Evolutionary conservation across 1,139 yeast species (phyloP), one percentile per base, ranked within the genome.

Genomic region (Debaryomyces coudertii): DNA sequence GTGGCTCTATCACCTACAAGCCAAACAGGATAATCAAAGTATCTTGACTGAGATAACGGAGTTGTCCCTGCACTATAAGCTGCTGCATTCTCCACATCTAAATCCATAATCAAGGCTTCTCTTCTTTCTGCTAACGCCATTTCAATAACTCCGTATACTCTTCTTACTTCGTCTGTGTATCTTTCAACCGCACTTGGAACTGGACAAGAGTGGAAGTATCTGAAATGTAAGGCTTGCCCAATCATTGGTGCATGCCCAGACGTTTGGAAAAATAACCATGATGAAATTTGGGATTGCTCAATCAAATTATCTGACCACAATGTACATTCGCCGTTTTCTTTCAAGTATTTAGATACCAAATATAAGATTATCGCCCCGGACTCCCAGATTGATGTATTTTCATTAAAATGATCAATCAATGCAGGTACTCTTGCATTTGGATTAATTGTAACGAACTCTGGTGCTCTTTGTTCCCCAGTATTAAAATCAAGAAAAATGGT

Each of bases 231-330:
- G 2, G 97, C 97, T 65, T 92, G 98, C 20, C 98, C 98, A 58
- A 92, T 89, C 96, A 92, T 92, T 23, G 97, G 97, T 0, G 97
- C 96, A 63, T 90, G 97, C 11, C 97, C 97, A 11, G 95, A 86
- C 3, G 97, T 90, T 68, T 92, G 97, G 74, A 90, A 90, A 62
- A 90, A 92, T 40, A 92, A 76, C 97, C 97, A 92, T 15, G 92
- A 83, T 49, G 83, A 79, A 49, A 92, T 89, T 60, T 85, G 92
- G n/a, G 90, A 79, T 69, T 90, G 97, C 56, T 89, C 97, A 4
- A 82, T 76, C 45, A 87, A 65, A 62, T 86, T 87, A 50, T 83
- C 87, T 6, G 95, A 83, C 90, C 96, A 92, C 46, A 92, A 80
- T 15, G 83, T 71, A 60, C 96, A 86, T 45, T 76, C 86, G 11